Evolutionary conservation across 2,329 filamentous ascomycete genomes (phyloP), one percentile per base, ranked within the genome.

Genomic region (Sclerotinia sclerotiorum): DNA sequence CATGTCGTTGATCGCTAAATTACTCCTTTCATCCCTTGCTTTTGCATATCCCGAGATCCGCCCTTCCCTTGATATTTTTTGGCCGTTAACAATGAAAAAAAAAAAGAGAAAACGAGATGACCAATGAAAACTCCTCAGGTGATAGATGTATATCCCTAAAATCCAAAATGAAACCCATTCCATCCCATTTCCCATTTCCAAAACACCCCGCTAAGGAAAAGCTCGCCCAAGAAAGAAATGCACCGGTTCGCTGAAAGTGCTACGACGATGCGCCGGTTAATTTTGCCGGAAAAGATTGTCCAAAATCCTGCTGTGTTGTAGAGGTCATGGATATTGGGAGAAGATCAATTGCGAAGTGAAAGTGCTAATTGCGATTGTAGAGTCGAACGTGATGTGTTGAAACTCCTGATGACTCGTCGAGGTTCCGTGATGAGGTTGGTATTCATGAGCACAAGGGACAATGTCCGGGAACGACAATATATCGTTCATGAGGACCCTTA

Each of bases 401-500:
- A 32, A 8, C 44, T 27, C 42, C 2, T 27, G 29, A 35, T 19
- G 29, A 48, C 21, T n/a, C n/a, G 21, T 8, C 19, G 21, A 21
- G n/a, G 32, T 7, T 27, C 24, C 15, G 44, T 27, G 39, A 48
- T 24, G 32, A 35, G 2, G 10, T n/a, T 19, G 39, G n/a, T 4
- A 11, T 46, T 72, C 63, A 75, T 42, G 64, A 61, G 68, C 86
- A 88, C 44, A 87, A 78, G 35, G 83, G 82, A 72, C 86, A 91
- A 75, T 84, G 84, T 67, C 88, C 89, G 15, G 87, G 85, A 39
- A 90, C 80, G 55, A 92, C 85, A 73, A 93, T 92, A 74, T 90
- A 92, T 72, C 90, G 84, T 77, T 92, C 90, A 77, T 93, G 90
- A 39, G 90, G 90, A 0, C 88, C 85, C 68, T 84, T 83, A 7